A percentile compares a stretch with the other conserved stretches of the same genome.
These are phyloP conservation scores for Lagenaria siceraria DNA, from an alignment of 306 rosid species.

Conservation along the genomic window DNA sequence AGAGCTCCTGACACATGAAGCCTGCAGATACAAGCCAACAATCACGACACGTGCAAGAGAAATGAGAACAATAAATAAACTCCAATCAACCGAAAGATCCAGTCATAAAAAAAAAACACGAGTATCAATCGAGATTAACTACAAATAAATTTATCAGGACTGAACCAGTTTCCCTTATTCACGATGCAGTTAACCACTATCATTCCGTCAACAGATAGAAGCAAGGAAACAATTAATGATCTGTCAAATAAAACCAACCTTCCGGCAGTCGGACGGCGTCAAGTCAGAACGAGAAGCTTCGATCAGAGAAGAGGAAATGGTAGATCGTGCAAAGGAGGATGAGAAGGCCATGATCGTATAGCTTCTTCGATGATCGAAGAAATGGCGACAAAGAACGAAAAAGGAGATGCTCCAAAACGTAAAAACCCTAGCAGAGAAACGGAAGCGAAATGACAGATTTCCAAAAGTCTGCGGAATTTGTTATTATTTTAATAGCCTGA, in stretches of 20 bases:
- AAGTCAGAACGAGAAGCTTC: slow-evolving; percentile 31
- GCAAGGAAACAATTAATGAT: not conserved
- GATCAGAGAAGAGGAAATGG: slow-evolving; percentile 22
- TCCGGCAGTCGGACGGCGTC: not conserved
- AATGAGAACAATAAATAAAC: not conserved
- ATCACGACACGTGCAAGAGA: not conserved
- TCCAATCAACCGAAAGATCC: not conserved
- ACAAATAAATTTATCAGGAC: not conserved
- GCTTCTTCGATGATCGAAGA: not conserved
- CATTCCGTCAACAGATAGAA: not conserved
- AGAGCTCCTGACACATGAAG: slow-evolving; percentile 26
- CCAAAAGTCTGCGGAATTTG: not conserved
- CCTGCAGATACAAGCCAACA: slow-evolving; percentile 20
- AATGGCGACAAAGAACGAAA: not conserved
- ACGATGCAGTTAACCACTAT: not conserved
- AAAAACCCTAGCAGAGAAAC: slow-evolving; percentile 2
- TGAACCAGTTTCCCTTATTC: not conserved
- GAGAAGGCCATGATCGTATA: slow-evolving; percentile 55
- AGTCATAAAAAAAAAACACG: not conserved
- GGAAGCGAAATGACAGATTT: not conserved
- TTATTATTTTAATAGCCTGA: not conserved
- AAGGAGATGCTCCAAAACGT: not conserved
- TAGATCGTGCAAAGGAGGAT: slow-evolving; percentile 50
- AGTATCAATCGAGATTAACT: not conserved
- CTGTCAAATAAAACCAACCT: slow-evolving; percentile 11